These are phyloP conservation scores for Torrubiellomyces zombiae DNA, from an alignment of 2,329 filamentous ascomycete species.

Conservation along the genomic window DNA sequence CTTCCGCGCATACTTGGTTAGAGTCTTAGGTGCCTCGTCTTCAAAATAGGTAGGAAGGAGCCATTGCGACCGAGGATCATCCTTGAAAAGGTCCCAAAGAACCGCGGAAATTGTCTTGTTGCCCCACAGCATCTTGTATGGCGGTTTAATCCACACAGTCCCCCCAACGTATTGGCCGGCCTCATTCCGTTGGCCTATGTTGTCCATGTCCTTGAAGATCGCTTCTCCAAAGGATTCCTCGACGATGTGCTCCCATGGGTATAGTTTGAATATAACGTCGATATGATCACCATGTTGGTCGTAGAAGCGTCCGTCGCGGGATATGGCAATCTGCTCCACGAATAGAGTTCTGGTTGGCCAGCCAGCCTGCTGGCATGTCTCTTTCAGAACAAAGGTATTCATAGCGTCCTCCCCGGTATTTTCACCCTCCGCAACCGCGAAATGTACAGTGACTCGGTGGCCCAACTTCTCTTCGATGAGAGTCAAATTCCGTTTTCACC, in stretches of 20 bases:
- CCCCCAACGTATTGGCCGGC: slow-evolving; percentile 1
- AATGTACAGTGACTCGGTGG: slow-evolving; percentile 1
- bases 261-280: slow-evolving; percentile 4
- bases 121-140: slow-evolving; percentile 4
- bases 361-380: slow-evolving; percentile 2
- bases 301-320: slow-evolving; percentile 2
- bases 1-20: slow-evolving; percentile 3
- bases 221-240: slow-evolving; percentile 1
- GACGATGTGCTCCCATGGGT: slow-evolving; percentile 1
- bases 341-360: slow-evolving; percentile 2
- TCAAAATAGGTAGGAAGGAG: slow-evolving; percentile 3
- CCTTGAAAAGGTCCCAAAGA: slow-evolving; percentile 3
- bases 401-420: slow-evolving; percentile 1
- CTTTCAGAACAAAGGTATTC: background rate
- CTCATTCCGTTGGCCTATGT: background rate
- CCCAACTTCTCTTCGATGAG: slow-evolving; percentile 1
- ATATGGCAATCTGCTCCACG: slow-evolving; percentile 1
- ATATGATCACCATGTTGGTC: slow-evolving; percentile 2
- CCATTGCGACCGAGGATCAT: slow-evolving; percentile 3
- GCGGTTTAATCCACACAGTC: slow-evolving; percentile 3
- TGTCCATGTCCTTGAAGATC: slow-evolving; percentile 2
- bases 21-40: slow-evolving; percentile 1
- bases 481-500: slow-evolving; percentile 1
- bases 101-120: slow-evolving; percentile 3
- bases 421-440: slow-evolving; percentile 1